phyloP scores from a whole-genome alignment of 1,139 yeast genomes.

The Kodamaea sp. region DNA sequence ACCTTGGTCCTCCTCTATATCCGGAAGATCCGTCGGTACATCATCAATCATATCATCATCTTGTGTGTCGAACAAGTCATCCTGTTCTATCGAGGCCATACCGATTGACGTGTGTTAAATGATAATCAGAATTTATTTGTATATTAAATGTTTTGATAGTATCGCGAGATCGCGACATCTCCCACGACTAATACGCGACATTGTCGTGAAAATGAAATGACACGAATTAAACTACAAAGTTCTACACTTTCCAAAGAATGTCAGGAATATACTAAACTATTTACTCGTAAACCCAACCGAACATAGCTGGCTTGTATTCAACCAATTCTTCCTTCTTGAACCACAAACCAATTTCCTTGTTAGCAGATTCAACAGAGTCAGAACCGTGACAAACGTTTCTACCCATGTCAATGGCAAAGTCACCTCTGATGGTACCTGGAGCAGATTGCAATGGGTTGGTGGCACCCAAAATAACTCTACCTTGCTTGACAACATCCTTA shows the following conservation, averaged over 20 bases:
- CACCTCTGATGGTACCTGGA: slow-evolving; percentile 99
- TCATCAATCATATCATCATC: slow-evolving; percentile 17
- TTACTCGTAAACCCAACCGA: slow-evolving; percentile 94
- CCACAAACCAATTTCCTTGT: slow-evolving; percentile 96
- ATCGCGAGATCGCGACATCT: too few species aligned
- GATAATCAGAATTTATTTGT: background rate
- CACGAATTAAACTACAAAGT: too few species aligned
- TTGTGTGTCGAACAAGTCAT: slow-evolving; percentile 15
- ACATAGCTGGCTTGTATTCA: slow-evolving; percentile 82
- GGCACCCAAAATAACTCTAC: slow-evolving; percentile 97
- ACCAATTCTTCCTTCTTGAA: slow-evolving; percentile 96
- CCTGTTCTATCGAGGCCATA: slow-evolving; percentile 18
- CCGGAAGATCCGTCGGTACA: slow-evolving; percentile 12
- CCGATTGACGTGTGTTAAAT: too few species aligned
- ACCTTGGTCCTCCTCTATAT: slow-evolving; percentile 11
- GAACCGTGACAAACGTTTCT: slow-evolving; percentile 99
- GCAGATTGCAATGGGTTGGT: slow-evolving; percentile 97
- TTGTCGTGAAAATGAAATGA: too few species aligned
- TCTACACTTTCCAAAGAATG: too few species aligned
- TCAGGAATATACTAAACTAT: slow-evolving; percentile 3
- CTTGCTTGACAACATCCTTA: slow-evolving; percentile 98
- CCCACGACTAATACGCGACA: too few species aligned
- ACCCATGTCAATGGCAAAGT: slow-evolving; percentile 93
- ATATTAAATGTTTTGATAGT: too few species aligned
- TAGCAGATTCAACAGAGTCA: slow-evolving; percentile 97